phyloP scores from a whole-genome alignment of 23 red algal genomes.

The Agarophyton chilense region DNA sequence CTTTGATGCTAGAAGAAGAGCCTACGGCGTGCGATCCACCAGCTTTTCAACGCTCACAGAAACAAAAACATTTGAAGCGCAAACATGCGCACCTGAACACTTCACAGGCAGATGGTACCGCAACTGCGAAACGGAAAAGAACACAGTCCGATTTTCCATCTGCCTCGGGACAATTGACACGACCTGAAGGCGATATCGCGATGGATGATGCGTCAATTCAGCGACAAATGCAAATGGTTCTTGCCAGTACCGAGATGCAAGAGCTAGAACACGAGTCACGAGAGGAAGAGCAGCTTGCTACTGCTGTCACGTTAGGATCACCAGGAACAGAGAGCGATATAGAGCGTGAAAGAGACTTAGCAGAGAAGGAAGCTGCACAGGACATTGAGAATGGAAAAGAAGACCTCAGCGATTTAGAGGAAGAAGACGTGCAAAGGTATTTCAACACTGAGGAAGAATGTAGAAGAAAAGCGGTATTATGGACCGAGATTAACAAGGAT shows the following conservation, averaged over 20 bases:
- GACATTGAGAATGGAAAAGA: constrained; percentile 14
- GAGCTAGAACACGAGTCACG: constrained; percentile 44
- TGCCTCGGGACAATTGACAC: not conserved
- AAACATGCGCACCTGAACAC: not conserved
- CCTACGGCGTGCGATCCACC: constrained; percentile 78
- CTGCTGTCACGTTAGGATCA: not conserved
- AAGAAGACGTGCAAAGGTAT: constrained; percentile 75
- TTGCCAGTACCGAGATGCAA: constrained; percentile 60
- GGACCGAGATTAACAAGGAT: constrained; percentile 83
- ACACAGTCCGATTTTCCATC: constrained; percentile 9
- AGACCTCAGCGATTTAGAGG: constrained; percentile 82
- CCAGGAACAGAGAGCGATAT: constrained; percentile 10
- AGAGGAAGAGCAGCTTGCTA: constrained; percentile 19
- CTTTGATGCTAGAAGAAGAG: constrained; percentile 1
- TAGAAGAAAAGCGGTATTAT: constrained; percentile 63
- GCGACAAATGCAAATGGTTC: constrained; percentile 28
- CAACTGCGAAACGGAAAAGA: constrained; percentile 30
- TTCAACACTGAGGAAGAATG: constrained; percentile 80
- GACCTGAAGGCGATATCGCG: constrained; percentile 1
- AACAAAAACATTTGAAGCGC: constrained; percentile 4
- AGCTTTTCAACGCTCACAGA: constrained; percentile 70
- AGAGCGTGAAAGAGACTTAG: not conserved
- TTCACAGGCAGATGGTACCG: not conserved
- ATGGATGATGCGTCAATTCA: constrained; percentile 42
- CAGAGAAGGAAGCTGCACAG: constrained; percentile 18